Percentiles rank a stretch among this genome's conserved stretches.
Evolutionary conservation across 1,284 basidiomycete species (phyloP).

Genomic region (Rhodotorula sp.): DNA sequence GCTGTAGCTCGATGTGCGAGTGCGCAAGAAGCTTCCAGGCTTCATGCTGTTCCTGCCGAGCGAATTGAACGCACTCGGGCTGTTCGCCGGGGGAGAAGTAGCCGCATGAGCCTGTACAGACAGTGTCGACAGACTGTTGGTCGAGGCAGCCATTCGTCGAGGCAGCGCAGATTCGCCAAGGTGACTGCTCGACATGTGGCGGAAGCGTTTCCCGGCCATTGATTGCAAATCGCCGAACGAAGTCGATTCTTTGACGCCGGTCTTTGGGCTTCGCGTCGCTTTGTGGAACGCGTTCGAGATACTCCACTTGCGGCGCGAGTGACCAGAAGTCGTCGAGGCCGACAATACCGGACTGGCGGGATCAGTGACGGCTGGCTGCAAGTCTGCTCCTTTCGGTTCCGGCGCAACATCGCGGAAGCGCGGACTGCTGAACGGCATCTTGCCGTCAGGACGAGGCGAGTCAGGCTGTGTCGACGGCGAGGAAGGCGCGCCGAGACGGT

Average conservation of each 20-base stretch:
- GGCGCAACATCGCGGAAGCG: neutral
- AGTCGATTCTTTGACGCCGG: constrained; percentile 50
- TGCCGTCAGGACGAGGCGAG: neutral
- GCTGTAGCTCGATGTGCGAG: constrained; percentile 36
- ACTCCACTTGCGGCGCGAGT: constrained; percentile 76
- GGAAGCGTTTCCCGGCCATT: constrained; percentile 59
- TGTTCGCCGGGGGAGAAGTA: neutral
- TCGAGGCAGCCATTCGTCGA: constrained; percentile 39
- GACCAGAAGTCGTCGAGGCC: constrained; percentile 19
- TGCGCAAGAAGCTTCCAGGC: constrained; percentile 13
- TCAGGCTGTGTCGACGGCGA: neutral
- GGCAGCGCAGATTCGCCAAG: constrained; percentile 50
- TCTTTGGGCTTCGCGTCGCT: constrained; percentile 61
- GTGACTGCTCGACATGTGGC: constrained; percentile 69
- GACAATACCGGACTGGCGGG: neutral
- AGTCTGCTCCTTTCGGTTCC: neutral
- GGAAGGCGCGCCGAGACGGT: neutral
- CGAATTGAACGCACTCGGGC: constrained; percentile 19
- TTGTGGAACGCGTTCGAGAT: constrained; percentile 72
- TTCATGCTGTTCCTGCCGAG: constrained; percentile 26
- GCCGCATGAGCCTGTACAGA: neutral
- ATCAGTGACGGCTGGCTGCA: neutral
- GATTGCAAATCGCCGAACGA: constrained; percentile 43
- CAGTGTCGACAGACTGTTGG: constrained; percentile 41
- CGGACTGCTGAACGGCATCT: neutral